phyloP scores from a whole-genome alignment of 1,284 basidiomycete species.

The Golubevia pallescens region DNA sequence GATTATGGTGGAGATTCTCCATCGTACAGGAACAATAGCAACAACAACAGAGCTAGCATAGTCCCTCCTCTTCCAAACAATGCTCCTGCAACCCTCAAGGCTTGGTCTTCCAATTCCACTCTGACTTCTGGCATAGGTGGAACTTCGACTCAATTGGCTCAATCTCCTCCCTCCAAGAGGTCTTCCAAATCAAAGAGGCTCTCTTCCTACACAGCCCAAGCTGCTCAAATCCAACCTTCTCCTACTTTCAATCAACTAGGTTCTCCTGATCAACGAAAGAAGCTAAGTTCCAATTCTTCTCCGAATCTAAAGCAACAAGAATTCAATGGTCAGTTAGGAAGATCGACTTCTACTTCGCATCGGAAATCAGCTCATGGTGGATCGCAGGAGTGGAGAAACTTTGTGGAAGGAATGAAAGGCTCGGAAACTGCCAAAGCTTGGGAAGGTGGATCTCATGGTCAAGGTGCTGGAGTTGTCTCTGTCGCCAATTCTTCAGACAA shows the following conservation, averaged over 20 bases:
- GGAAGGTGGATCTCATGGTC: slow-evolving; percentile 13
- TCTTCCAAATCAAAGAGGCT: too few species aligned
- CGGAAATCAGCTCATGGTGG: slow-evolving; percentile 11
- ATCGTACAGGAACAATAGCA: slow-evolving; percentile 16
- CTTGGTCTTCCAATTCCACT: slow-evolving; percentile 16
- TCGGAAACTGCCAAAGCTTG: slow-evolving; percentile 40
- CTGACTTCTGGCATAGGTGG: slow-evolving; percentile 23
- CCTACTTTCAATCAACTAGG: too few species aligned
- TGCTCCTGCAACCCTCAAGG: slow-evolving; percentile 11
- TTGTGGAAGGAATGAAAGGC: slow-evolving; percentile 44
- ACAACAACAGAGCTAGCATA: slow-evolving; percentile 9
- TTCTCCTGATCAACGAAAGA: too few species aligned
- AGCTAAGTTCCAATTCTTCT: too few species aligned
- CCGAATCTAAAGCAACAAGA: too few species aligned
- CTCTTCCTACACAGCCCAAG: too few species aligned
- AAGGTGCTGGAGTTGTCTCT: neutral
- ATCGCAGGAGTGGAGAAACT: slow-evolving; percentile 42
- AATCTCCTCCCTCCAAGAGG: too few species aligned
- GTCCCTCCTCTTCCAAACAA: slow-evolving; percentile 24
- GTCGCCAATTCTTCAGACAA: neutral
- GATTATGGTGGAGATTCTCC: slow-evolving; percentile 26
- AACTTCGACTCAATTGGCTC: too few species aligned
- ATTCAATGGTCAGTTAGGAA: too few species aligned
- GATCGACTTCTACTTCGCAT: too few species aligned
- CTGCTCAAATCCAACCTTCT: too few species aligned